Percentiles rank a stretch among this genome's conserved stretches.
phyloP scores from a whole-genome alignment of 345 rosid species.

The Camelina sativa region DNA sequence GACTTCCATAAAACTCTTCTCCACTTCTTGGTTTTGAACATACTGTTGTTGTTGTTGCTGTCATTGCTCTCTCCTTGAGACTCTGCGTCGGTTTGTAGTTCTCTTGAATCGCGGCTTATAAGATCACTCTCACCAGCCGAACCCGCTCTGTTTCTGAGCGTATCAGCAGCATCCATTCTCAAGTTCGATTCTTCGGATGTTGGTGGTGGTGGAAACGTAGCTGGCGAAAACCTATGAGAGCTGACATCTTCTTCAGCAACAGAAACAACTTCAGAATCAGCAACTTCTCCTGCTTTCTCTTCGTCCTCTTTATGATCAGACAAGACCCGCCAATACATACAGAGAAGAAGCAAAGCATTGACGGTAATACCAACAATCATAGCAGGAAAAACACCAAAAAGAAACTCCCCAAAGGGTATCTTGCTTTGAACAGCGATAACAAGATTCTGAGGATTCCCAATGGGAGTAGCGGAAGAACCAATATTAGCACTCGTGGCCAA shows the following conservation, averaged over 20 bases:
- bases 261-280: constrained; percentile 42
- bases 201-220: constrained; percentile 61
- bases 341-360: constrained; percentile 61
- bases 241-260: constrained; percentile 56
- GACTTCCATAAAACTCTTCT: constrained; percentile 62
- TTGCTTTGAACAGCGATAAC: constrained; percentile 75
- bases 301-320: constrained; percentile 56
- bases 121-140: constrained; percentile 47
- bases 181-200: constrained; percentile 53
- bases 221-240: constrained; percentile 74
- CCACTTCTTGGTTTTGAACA: constrained; percentile 47
- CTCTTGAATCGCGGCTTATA: constrained; percentile 41
- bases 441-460: constrained; percentile 90
- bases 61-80: constrained; percentile 34
- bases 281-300: constrained; percentile 51
- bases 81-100: constrained; percentile 45
- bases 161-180: constrained; percentile 47
- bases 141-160: constrained; percentile 53
- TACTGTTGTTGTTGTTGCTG: constrained; percentile 5
- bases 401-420: constrained; percentile 66
- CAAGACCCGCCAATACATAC: constrained; percentile 71
- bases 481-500: constrained; percentile 87
- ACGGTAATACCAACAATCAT: constrained; percentile 67
- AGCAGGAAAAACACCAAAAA: constrained; percentile 66
- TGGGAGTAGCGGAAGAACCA: constrained; percentile 86